Evolutionary conservation across 805 yeast genomes (phyloP), one percentile per base, ranked within the genome.

Genomic region (Cyberlindnera xishuangbannaensis): DNA sequence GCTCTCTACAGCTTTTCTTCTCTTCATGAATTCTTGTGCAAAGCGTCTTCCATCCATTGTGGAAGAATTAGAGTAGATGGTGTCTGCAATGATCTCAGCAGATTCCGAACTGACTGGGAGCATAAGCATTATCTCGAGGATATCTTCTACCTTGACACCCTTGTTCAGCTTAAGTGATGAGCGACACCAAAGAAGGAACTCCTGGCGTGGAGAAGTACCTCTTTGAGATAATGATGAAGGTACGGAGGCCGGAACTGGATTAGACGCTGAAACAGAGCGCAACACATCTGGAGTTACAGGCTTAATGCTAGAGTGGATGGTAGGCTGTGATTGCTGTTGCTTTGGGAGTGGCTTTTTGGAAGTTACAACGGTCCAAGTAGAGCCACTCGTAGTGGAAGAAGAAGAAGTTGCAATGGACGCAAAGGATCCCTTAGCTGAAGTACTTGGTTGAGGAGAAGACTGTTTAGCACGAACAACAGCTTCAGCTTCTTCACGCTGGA

Each of bases 11-110:
- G 65, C 69, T 40, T 69, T 71, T 52, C 92, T 79, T 53, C 83
- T 77, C 59, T 79, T 82, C 53, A 81, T 67, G 56, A 92, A 92
- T 53, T 92, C 98, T 36, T 71, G 73, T 1, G 98, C 95, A 65
- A 88, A 90, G 45, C 95, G 71, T 54, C 95, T 78, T 16, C 97
- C 97, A 56, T 92, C 96, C 83, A 90, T 78, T 2, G 88, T 81
- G 3, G 88, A 73, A 25, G 95, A 82, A 40, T 86, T 83, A 17
- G 92, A 78, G 62, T 86, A 87, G 38, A 90, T 77, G 10, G 96
- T 85, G 52, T 90, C 98, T 2, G 95, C 81, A 53, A 90, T 87
- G 55, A 90, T 83, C 55, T 80, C 95, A 30, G 71, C 67, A 0
- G 95, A 76, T 46, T 86, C 95, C 7, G 68, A 48, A 25, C 78